Evolutionary conservation across 1,139 yeast genomes (phyloP), one percentile per base, ranked within the genome.

Genomic region (Diutina catenulata): DNA sequence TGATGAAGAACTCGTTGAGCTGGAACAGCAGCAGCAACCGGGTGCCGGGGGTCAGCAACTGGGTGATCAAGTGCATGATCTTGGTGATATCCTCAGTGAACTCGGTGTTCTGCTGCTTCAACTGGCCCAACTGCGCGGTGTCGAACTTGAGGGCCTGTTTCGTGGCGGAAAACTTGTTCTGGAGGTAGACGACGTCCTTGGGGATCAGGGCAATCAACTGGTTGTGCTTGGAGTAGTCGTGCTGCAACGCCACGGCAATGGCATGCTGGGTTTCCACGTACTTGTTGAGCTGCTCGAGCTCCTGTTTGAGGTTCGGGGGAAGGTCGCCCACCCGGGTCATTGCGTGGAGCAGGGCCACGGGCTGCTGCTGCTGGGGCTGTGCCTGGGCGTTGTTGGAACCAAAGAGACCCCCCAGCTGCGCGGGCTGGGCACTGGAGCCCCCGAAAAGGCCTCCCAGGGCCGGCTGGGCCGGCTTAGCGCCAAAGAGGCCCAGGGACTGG

Each of bases 231-330:
- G 62, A 62, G 41, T 71, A 64, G 44, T 78, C 81, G 19, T 78
- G 70, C 45, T 77, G 76, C 42, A 91, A 64, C 37, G 82, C 82
- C 35, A 86, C 91, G 5, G 94, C 80, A 39, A 83, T 80, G 42
- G 80, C 73, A 41, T 81, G 83, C 59, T 91, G 97, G 28, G 77
- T 74, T 47, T 79, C 82, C 44, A 91, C 86, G 53, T 86, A 88
- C 40, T 75, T 74, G 55, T 91, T 95, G 41, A 88, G 64, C 44
- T 78, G 80, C 52, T 86, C 94, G 32, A 91, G 66, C 53, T 86
- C 69, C 40, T 53, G 84, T 48, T 74, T 79, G 49, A 87, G 87
- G 31, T 74, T 67, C 10, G 72, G 74, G 0, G 97, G 94, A 10
- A 33, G 18, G 22, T 33, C 36, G 4, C 28, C 27, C 28, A 33